These are phyloP conservation scores for Mycena latifolia DNA, from an alignment of 768 basidiomycete genomes.

Conservation along the genomic window DNA sequence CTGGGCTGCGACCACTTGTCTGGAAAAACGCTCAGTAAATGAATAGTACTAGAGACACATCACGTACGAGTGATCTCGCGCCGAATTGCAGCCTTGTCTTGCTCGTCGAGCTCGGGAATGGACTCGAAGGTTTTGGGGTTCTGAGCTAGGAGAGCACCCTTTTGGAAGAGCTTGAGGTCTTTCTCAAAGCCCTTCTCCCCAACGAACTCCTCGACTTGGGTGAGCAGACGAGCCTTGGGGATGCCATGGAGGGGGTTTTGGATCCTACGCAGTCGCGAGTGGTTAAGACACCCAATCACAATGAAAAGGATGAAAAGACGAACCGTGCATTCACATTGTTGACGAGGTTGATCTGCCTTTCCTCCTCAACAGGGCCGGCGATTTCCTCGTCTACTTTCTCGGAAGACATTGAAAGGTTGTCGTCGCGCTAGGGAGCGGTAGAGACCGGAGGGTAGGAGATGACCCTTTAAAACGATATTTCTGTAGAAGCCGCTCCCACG, in stretches of 20 bases:
- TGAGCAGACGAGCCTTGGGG: conserved; percentile 68
- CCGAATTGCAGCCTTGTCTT: conserved; percentile 54
- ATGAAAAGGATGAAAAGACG: not conserved
- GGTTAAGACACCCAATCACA: not conserved
- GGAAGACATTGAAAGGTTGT: conserved; percentile 20
- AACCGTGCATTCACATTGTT: conserved; percentile 59
- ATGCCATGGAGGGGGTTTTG: conserved; percentile 55
- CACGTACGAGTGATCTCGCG: conserved; percentile 55
- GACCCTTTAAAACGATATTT: no score
- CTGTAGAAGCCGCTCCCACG: no score
- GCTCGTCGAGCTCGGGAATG: conserved; percentile 51
- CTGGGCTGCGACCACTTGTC: conserved; percentile 63
- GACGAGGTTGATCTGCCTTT: conserved; percentile 44
- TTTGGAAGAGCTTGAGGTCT: conserved; percentile 62
- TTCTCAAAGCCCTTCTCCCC: conserved; percentile 60
- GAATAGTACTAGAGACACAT: not conserved
- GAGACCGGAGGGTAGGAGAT: not conserved
- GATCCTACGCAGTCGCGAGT: conserved; percentile 8
- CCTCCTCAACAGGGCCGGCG: conserved; percentile 3
- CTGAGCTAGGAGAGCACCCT: conserved; percentile 83
- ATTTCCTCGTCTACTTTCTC: conserved; percentile 32
- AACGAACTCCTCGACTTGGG: conserved; percentile 73
- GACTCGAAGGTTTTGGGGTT: conserved; percentile 64
- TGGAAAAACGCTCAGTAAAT: not conserved
- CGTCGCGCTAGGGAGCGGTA: not conserved